phyloP scores from a whole-genome alignment of 148 eudicot genomes.

The Agrostemma githago region DNA sequence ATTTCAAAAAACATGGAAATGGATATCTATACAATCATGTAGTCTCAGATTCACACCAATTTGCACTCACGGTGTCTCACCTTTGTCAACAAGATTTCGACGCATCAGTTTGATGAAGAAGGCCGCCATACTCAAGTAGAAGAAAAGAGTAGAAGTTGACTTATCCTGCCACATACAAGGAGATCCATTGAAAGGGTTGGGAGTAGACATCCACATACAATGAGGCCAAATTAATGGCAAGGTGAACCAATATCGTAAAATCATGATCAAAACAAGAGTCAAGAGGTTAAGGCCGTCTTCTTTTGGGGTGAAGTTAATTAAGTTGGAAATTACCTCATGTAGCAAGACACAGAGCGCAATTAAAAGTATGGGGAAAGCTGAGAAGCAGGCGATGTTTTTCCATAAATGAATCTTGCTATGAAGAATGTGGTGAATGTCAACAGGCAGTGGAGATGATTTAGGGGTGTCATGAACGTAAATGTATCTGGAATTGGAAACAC shows the following conservation, averaged over 20 bases:
- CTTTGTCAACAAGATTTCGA: conserved; percentile 53
- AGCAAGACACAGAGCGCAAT: conserved; percentile 9
- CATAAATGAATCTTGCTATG: conserved; percentile 18
- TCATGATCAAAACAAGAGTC: conserved; percentile 22
- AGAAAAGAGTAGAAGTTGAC: background rate
- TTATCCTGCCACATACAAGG: conserved; percentile 22
- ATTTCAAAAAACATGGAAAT: background rate
- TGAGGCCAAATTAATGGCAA: background rate
- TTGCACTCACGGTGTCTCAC: conserved; percentile 17
- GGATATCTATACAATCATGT: background rate
- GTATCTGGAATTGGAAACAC: conserved; percentile 35
- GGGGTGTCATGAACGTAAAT: conserved; percentile 41
- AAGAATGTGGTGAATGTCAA: conserved; percentile 56
- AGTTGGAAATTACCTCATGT: conserved; percentile 16
- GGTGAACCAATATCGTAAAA: conserved; percentile 1
- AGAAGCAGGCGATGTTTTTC: conserved; percentile 15
- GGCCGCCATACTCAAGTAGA: conserved; percentile 24
- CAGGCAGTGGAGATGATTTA: conserved; percentile 33
- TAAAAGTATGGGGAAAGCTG: conserved; percentile 14
- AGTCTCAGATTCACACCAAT: background rate
- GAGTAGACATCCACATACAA: background rate
- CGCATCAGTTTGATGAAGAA: conserved; percentile 34
- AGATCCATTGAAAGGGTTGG: conserved; percentile 10
- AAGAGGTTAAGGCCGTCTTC: background rate
- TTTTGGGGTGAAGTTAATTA: background rate